Percentiles rank a stretch among this genome's conserved stretches.
Conservation (phyloP, 345 rosid genomes). For the Melastoma malabathricum region DNA sequence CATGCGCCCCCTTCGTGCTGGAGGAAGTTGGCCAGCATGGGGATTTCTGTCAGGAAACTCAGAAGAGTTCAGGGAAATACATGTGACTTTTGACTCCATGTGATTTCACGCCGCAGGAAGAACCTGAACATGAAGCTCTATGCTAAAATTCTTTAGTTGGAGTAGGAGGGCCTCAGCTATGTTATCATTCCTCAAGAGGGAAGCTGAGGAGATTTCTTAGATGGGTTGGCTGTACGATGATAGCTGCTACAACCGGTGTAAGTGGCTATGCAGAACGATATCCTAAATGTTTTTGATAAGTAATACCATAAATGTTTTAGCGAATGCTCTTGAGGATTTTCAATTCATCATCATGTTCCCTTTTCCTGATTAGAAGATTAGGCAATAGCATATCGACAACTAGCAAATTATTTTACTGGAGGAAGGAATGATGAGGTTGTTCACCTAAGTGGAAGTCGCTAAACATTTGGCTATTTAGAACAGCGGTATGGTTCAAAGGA, state of each 20-base stretch:
- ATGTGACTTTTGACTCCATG: too few species aligned
- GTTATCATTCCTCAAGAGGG: conserved; percentile 88
- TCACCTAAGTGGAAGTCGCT: too few species aligned
- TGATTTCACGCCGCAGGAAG: conserved; percentile 26
- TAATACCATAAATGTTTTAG: too few species aligned
- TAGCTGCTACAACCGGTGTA: conserved; percentile 74
- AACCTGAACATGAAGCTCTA: conserved; percentile 55
- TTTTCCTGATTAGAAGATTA: too few species aligned
- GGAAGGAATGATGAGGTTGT: too few species aligned
- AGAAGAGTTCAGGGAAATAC: conserved; percentile 27
- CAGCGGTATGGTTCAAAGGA: too few species aligned
- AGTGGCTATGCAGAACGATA: conserved; percentile 8
- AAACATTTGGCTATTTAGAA: too few species aligned
- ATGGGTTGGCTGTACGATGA: conserved; percentile 94
- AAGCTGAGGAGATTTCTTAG: conserved; percentile 56
- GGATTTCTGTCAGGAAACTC: conserved; percentile 16
- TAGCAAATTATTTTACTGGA: too few species aligned
- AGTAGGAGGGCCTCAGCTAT: conserved; percentile 76
- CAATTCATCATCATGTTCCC: too few species aligned
- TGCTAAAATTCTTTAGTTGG: conserved; percentile 91
- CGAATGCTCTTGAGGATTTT: too few species aligned
- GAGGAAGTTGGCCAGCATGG: conserved; percentile 34
- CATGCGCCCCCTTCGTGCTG: conserved; percentile 61
- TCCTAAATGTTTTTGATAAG: too few species aligned
- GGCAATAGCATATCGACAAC: too few species aligned